Percentiles rank a stretch among this genome's conserved stretches.
These are phyloP conservation scores for Penicillium paxilli DNA, from an alignment of 495 filamentous ascomycete species.

Conservation along the genomic window DNA sequence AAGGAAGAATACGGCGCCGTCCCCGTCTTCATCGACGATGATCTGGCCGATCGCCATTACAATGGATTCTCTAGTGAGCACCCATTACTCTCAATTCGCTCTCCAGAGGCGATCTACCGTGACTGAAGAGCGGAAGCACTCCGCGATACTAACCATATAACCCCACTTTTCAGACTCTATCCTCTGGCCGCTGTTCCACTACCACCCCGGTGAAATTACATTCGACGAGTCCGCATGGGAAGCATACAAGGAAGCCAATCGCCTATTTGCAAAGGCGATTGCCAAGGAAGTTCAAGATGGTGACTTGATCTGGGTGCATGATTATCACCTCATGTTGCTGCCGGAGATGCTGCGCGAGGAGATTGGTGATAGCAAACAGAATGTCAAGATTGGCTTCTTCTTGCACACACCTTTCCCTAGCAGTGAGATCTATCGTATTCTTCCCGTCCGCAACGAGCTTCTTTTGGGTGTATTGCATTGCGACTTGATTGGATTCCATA, in stretches of 20 bases:
- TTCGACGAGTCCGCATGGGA: slow-evolving; percentile 94
- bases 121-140: neutral
- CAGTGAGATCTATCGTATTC: slow-evolving; percentile 92
- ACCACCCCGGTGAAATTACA: slow-evolving; percentile 95
- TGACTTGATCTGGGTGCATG: slow-evolving; percentile 95
- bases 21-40: slow-evolving; percentile 77
- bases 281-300: slow-evolving; percentile 81
- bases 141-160: neutral
- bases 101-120: neutral
- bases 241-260: slow-evolving; percentile 89
- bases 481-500: slow-evolving; percentile 95
- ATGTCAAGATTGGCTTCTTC: slow-evolving; percentile 96
- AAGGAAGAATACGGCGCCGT: slow-evolving; percentile 72
- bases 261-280: slow-evolving; percentile 80
- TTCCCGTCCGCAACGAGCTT: slow-evolving; percentile 88
- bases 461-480: slow-evolving; percentile 83
- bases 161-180: slow-evolving; percentile 69
- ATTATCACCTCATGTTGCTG: slow-evolving; percentile 96
- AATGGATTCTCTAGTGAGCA: slow-evolving; percentile 83
- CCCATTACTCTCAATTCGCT: neutral
- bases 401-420: slow-evolving; percentile 97
- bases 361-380: slow-evolving; percentile 69
- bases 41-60: slow-evolving; percentile 78
- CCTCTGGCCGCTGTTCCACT: slow-evolving; percentile 96
- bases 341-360: slow-evolving; percentile 92